These are phyloP conservation scores for Cardamine resedifolia DNA, from an alignment of 345 rosid genomes.

Conservation along the genomic window DNA sequence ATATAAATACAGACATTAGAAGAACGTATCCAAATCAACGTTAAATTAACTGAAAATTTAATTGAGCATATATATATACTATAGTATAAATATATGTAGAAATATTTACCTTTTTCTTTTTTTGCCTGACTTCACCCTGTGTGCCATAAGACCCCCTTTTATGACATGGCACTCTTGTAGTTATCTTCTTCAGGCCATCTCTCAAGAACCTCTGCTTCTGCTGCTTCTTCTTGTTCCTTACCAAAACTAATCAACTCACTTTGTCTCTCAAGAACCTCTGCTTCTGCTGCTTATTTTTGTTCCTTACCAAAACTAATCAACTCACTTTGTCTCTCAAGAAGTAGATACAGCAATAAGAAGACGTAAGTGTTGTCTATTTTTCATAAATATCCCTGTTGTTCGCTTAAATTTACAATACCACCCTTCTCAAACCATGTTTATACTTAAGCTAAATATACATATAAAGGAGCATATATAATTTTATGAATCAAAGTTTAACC, in stretches of 20 bases:
- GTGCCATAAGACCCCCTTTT: constrained; percentile 37
- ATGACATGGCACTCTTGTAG: constrained; percentile 28
- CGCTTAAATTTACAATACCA: constrained; percentile 8
- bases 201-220: constrained; percentile 23
- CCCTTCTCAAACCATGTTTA: constrained; percentile 13
- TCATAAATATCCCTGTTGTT: neutral
- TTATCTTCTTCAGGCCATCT: constrained; percentile 38
- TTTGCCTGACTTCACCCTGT: constrained; percentile 44
- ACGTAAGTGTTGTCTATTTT: constrained; percentile 23
- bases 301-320: constrained; percentile 23
- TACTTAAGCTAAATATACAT: neutral
- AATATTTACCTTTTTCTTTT: constrained; percentile 20
- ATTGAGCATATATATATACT: neutral
- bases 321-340: constrained; percentile 19
- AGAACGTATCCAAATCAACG: neutral
- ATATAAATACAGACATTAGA: constrained; percentile 22
- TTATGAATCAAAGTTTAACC: constrained; percentile 21
- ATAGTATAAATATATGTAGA: neutral
- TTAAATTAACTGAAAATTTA: neutral
- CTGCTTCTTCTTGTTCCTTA: constrained; percentile 27
- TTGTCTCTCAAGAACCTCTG: constrained; percentile 22
- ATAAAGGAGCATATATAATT: constrained; percentile 17
- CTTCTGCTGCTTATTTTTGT: constrained; percentile 26
- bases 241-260: constrained; percentile 18
- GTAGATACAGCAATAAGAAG: constrained; percentile 33